Evolutionary conservation across 2,329 filamentous ascomycete species (phyloP).

Genomic region (Aspergillus spinulosporus): DNA sequence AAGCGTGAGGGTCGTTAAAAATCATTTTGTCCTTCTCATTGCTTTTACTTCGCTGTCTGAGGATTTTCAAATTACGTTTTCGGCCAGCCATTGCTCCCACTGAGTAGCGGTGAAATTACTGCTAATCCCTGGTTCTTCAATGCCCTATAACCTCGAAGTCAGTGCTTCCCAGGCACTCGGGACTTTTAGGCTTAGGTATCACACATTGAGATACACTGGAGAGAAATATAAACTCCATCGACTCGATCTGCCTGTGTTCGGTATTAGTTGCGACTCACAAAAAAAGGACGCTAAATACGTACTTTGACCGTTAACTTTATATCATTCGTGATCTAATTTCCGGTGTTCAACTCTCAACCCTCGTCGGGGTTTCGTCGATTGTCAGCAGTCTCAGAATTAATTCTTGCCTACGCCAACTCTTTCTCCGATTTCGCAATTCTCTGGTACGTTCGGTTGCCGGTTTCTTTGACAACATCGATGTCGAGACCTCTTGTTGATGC

Average conservation of each 20-base stretch:
- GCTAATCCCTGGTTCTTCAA: slow-evolving; percentile 75
- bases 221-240: slow-evolving; percentile 80
- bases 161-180: slow-evolving; percentile 17
- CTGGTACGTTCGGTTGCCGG: slow-evolving; percentile 78
- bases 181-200: slow-evolving; percentile 15
- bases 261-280: slow-evolving; percentile 20
- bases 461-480: slow-evolving; percentile 77
- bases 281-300: slow-evolving; percentile 15
- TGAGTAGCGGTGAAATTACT: slow-evolving; percentile 70
- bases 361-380: slow-evolving; percentile 64
- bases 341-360: slow-evolving; percentile 71
- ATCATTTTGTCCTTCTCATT: slow-evolving; percentile 14
- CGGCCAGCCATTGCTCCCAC: slow-evolving; percentile 80
- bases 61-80: slow-evolving; percentile 52
- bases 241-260: slow-evolving; percentile 59
- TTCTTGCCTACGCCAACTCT: slow-evolving; percentile 67
- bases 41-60: background rate
- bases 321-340: slow-evolving; percentile 81
- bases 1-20: slow-evolving; percentile 13
- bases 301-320: slow-evolving; percentile 82
- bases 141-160: slow-evolving; percentile 48
- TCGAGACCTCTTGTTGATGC: slow-evolving; percentile 76
- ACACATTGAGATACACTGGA: slow-evolving; percentile 83
- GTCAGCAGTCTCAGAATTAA: slow-evolving; percentile 67
- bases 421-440: slow-evolving; percentile 74